A percentile compares a stretch with the other conserved stretches of the same genome.
These are phyloP conservation scores for Aphanocladium album DNA, from an alignment of 2,329 filamentous ascomycete species.

Conservation along the genomic window DNA sequence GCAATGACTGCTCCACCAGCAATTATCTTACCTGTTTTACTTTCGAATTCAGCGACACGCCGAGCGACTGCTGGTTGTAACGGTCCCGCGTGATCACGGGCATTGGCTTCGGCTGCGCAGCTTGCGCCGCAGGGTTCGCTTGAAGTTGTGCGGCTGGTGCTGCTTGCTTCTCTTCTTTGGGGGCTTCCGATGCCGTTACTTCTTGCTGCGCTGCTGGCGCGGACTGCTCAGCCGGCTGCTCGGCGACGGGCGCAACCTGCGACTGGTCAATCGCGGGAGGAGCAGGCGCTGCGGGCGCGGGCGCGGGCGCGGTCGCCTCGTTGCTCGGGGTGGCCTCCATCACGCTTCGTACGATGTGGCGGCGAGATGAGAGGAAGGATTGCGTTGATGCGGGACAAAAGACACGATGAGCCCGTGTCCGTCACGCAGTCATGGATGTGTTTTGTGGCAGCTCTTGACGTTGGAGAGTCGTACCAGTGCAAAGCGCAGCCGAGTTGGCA, in stretches of 20 bases:
- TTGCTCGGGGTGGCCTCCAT: background rate
- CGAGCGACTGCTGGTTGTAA: conserved; percentile 62
- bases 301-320: background rate
- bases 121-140: conserved; percentile 14
- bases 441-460: background rate
- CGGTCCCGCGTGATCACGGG: conserved; percentile 41
- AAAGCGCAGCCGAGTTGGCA: background rate
- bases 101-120: conserved; percentile 21
- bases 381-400: background rate
- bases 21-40: conserved; percentile 60
- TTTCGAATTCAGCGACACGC: conserved; percentile 54
- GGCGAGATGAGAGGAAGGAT: background rate
- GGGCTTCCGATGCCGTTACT: background rate
- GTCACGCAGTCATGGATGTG: conserved; percentile 6
- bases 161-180: background rate
- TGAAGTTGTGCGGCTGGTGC: conserved; percentile 7
- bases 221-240: conserved; percentile 17
- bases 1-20: background rate
- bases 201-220: background rate
- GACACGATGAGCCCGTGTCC: conserved; percentile 2
- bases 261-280: conserved; percentile 4
- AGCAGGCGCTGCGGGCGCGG: conserved; percentile 3
- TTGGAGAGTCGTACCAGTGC: background rate
- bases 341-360: background rate
- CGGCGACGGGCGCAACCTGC: conserved; percentile 9